Percentiles rank a stretch among this genome's conserved stretches.
Conservation (phyloP, 371 early-diverging fungal species). For the Circinella minor region DNA sequence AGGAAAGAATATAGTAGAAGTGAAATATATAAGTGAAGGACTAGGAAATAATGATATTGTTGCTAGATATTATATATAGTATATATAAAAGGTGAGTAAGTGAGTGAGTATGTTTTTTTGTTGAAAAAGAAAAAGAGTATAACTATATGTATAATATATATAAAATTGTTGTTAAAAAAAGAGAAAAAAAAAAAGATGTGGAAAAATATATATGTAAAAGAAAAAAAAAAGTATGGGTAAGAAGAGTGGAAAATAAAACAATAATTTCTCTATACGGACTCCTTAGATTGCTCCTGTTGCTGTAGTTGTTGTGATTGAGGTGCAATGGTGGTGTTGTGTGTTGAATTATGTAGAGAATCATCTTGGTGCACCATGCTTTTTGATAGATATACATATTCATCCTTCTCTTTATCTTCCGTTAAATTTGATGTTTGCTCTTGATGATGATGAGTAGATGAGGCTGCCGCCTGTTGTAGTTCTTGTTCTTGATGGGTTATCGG, state of each 20-base stretch:
- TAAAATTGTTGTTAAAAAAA: background rate
- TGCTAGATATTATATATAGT: constrained; percentile 5
- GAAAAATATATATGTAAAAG: background rate
- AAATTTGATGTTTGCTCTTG: constrained; percentile 2
- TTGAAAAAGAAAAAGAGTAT: no score
- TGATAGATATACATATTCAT: constrained; percentile 26
- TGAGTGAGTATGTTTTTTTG: no score
- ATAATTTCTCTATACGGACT: constrained; percentile 7
- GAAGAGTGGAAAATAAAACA: background rate
- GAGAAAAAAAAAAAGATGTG: background rate
- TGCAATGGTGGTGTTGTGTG: background rate
- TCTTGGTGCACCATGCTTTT: constrained; percentile 27
- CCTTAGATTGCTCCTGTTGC: constrained; percentile 1
- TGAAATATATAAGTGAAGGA: background rate
- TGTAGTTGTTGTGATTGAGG: background rate
- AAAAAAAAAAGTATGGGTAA: no score
- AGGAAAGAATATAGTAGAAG: background rate
- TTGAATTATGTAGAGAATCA: constrained; percentile 8
- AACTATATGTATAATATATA: background rate
- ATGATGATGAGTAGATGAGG: background rate
- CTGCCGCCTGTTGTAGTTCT: background rate
- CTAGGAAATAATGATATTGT: background rate
- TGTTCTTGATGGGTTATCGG: constrained; percentile 10
- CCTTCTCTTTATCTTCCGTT: constrained; percentile 23
- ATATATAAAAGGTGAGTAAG: background rate